These are phyloP conservation scores for Trypanosoma grayi DNA, from an alignment of 208 protist species.

Conservation along the genomic window DNA sequence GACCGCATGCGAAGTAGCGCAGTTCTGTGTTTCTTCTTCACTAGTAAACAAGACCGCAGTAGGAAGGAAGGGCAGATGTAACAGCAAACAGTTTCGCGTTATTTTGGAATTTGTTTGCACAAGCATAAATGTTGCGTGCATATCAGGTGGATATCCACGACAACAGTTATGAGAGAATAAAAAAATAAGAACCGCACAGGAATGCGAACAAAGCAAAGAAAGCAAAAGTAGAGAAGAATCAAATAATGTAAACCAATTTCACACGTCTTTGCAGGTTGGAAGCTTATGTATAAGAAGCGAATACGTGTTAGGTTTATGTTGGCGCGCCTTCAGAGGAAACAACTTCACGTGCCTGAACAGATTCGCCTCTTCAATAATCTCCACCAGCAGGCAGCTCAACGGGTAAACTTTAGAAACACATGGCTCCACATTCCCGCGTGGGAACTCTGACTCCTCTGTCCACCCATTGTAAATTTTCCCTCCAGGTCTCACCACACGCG, in stretches of 20 bases:
- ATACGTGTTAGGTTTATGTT: slow-evolving; percentile 25
- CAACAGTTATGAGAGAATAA: neutral
- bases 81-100: too few species aligned
- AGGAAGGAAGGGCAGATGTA: neutral
- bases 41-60: too few species aligned
- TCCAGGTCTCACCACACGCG: slow-evolving; percentile 27
- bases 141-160: too few species aligned
- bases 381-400: slow-evolving; percentile 4
- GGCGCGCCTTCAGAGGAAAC: slow-evolving; percentile 29
- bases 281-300: slow-evolving; percentile 31
- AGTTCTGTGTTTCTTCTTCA: neutral
- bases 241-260: neutral
- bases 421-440: slow-evolving; percentile 6
- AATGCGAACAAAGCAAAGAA: neutral
- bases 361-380: slow-evolving; percentile 27
- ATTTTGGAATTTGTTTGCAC: too few species aligned
- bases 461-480: slow-evolving; percentile 33
- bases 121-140: too few species aligned
- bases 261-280: neutral
- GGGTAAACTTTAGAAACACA: slow-evolving; percentile 9
- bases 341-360: slow-evolving; percentile 19
- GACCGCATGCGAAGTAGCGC: neutral
- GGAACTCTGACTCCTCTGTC: slow-evolving; percentile 29
- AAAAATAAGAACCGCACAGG: neutral
- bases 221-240: neutral